Percentiles rank a stretch among this genome's conserved stretches.
Conservation (phyloP, 2,329 filamentous ascomycete genomes). For the Diaporthe amygdali region DNA sequence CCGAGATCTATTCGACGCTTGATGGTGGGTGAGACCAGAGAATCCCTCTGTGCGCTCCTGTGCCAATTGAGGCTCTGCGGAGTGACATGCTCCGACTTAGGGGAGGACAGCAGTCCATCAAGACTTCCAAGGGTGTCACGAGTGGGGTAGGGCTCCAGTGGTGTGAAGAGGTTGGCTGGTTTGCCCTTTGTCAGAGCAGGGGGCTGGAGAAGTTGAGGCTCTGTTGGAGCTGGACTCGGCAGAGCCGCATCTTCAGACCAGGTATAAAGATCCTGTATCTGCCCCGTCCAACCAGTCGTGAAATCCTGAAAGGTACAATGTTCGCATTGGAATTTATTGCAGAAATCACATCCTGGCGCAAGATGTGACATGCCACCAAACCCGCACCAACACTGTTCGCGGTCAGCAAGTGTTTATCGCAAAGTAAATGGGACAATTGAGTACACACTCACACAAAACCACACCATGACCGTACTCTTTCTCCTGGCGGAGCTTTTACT, state of each 20-base stretch:
- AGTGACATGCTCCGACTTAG: neutral
- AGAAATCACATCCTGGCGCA: neutral
- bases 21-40: neutral
- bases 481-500: neutral
- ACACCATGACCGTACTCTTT: neutral
- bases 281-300: neutral
- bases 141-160: neutral
- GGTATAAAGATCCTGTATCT: neutral
- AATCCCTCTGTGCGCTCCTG: no score
- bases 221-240: neutral
- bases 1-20: neutral
- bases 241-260: neutral
- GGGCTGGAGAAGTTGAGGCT: neutral
- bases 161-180: neutral
- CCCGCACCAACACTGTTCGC: neutral
- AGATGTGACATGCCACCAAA: neutral
- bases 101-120: neutral
- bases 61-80: neutral
- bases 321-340: neutral
- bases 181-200: neutral
- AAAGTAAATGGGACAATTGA: neutral
- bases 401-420: neutral
- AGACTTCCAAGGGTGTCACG: neutral
- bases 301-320: fast-evolving
- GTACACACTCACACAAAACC: neutral